Evolutionary conservation across 2,329 filamentous ascomycete species (phyloP), one percentile per base, ranked within the genome.

Genomic region (Diaporthe sp.): DNA sequence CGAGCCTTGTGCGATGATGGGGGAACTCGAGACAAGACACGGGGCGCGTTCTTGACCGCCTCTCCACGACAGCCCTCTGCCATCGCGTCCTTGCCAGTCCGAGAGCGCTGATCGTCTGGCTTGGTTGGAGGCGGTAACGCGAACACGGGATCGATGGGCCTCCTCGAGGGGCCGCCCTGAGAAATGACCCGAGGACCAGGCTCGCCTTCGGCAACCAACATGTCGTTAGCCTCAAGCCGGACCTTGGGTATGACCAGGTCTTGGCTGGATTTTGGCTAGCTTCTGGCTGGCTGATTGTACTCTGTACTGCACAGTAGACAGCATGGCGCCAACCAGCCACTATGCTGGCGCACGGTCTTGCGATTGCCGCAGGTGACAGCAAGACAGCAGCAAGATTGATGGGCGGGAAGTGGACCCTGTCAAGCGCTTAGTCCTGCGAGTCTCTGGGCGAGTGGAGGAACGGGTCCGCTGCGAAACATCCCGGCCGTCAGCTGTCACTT

Each of bases 1-100:
- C 39, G 37, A 58, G 58, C 57, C 42, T 57, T 49, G 72, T 76
- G 28, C 42, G 22, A 58, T 60, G 72, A 39, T 58, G 49, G n/a
- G 46, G 46, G 55, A 8, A 44, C n/a, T 73, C 37, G 46, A 74
- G 70, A 67, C 49, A 65, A 67, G 62, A 49, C 72, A 71, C 39
- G 67, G 51, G n/a, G 17, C 22, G 61, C 57, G 61, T 55, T 65
- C 46, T 42, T 76, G 75, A 76, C 75, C 75, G 75, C 75, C 49
- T 55, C 49, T 62, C 62, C 44, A 44, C 13, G 42, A 28, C 22
- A 31, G n/a, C 42, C 46, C n/a, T 61, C 61, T n/a, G 44, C 37
- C 34, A 60, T 55, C 49, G 34, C 53, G 34, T 60, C n/a, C n/a
- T 55, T 22, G 22, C 31, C 51, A 22, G 31, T n/a, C 57, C 31